These are phyloP conservation scores for Amanita pseudoporphyria DNA, from an alignment of 768 basidiomycete species.

Conservation along the genomic window DNA sequence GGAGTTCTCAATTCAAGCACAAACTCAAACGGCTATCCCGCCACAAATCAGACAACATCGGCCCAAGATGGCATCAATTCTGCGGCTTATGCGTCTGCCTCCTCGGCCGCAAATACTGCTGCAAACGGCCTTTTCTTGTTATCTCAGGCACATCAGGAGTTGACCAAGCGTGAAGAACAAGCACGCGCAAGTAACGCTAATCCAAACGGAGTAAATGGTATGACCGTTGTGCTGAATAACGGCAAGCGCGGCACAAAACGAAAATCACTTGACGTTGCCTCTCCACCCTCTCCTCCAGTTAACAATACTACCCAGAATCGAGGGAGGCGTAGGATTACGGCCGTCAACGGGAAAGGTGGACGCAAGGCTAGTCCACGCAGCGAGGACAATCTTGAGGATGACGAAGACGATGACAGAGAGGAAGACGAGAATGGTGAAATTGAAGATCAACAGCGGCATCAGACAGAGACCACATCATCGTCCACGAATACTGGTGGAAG, in stretches of 20 bases:
- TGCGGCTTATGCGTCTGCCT: slow-evolving; percentile 31
- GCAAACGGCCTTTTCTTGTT: slow-evolving; percentile 92
- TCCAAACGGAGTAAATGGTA: slow-evolving; percentile 20
- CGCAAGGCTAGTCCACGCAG: slow-evolving; percentile 25
- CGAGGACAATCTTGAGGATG: slow-evolving; percentile 28
- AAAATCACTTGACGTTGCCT: slow-evolving; percentile 47
- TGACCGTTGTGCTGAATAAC: slow-evolving; percentile 22
- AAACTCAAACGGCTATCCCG: slow-evolving; percentile 38
- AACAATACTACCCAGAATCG: slow-evolving; percentile 16
- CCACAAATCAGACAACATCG: slow-evolving; percentile 26
- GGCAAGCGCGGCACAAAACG: slow-evolving; percentile 59
- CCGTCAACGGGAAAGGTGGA: slow-evolving; percentile 18
- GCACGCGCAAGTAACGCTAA: slow-evolving; percentile 39
- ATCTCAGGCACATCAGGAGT: slow-evolving; percentile 92
- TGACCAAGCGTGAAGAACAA: slow-evolving; percentile 90
- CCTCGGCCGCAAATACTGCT: slow-evolving; percentile 56
- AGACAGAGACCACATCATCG: slow-evolving; percentile 17
- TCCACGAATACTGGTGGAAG: slow-evolving; percentile 13
- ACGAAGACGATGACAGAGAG: slow-evolving; percentile 32
- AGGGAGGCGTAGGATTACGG: slow-evolving; percentile 27
- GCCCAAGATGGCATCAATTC: slow-evolving; percentile 9
- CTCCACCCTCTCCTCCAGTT: slow-evolving; percentile 24
- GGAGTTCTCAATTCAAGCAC: slow-evolving; percentile 63
- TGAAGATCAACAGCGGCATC: neutral
- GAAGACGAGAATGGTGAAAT: slow-evolving; percentile 21